Percentiles rank a stretch among this genome's conserved stretches.
phyloP scores from a whole-genome alignment of 2,329 filamentous ascomycete species.

The Truncatella angustata region DNA sequence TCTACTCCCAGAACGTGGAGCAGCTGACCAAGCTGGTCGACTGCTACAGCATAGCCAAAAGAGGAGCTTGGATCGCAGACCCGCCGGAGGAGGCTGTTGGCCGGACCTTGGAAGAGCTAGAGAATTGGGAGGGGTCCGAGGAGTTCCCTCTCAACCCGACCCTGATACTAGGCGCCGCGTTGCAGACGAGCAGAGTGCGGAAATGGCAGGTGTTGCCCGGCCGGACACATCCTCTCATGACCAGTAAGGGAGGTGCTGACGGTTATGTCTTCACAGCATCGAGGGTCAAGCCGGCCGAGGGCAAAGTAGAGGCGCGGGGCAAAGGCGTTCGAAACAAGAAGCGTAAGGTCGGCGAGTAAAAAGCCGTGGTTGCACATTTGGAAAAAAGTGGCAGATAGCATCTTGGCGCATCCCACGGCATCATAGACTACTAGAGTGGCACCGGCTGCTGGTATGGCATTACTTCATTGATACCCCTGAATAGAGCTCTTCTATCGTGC shows the following conservation, averaged over 20 bases:
- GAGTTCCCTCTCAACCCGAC: constrained; percentile 90
- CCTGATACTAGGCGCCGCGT: constrained; percentile 70
- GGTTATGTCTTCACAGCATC: constrained; percentile 87
- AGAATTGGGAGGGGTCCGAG: constrained; percentile 57
- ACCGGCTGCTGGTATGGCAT: background rate
- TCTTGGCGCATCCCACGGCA: background rate
- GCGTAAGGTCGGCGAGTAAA: constrained; percentile 31
- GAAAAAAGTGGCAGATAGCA: background rate
- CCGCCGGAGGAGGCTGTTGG: constrained; percentile 46
- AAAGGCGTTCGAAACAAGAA: constrained; percentile 70
- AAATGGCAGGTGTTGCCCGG: constrained; percentile 91
- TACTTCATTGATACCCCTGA: constrained; percentile 8
- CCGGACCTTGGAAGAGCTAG: constrained; percentile 47
- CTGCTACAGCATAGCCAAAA: constrained; percentile 76
- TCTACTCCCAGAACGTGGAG: constrained; percentile 82
- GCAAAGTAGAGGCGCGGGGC: constrained; percentile 79
- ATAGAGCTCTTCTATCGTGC: constrained; percentile 8
- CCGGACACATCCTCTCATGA: constrained; percentile 93
- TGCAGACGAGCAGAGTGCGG: constrained; percentile 78
- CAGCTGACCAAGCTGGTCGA: constrained; percentile 76
- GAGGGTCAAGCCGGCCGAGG: constrained; percentile 75
- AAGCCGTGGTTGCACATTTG: background rate
- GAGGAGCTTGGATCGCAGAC: constrained; percentile 68
- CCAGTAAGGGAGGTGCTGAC: constrained; percentile 78
- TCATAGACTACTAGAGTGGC: background rate